Base-by-base conservation (phyloP, 257 asterid genomes). In the Cruciata laevipes region DNA sequence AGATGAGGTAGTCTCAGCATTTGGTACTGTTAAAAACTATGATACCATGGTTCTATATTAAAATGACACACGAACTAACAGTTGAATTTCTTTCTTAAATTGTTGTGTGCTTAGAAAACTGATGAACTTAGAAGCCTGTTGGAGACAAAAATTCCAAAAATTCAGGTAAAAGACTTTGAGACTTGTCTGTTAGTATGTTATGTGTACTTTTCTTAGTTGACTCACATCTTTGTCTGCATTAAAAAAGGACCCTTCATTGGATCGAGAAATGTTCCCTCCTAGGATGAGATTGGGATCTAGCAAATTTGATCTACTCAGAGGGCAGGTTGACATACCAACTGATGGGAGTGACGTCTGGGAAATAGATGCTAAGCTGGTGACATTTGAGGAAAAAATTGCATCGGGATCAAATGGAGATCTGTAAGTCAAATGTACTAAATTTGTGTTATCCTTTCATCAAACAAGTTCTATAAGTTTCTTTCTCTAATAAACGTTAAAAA, bases 291-390 rank as follows among this genome's bases (percentile, higher is more conserved):
- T 71, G 60, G 72, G 73, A 37, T 81, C 65, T 71, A 59, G 72
- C 35, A 78, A 77, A 65, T 71, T 73, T 63, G 57, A 60, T 38
- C 53, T 71, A 59, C 74, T 75, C 11, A 49, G 61, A n/a, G 78
- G 68, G 73, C 84, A 76, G 40, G 83, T 80, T 23, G 79, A 78
- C 61, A 82, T 77, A 66, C 87, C 95, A 14, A 68, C 73, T 32
- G 85, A 83, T 23, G 87, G 82, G 56, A 77, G 67, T 71, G 95
- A 87, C 72, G 88, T 85, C 61, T 89, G 97, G 98, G 97, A 92
- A 83, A 86, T 92, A 7, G 93, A 92, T 69, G 72, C 85, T 71
- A 75, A 67, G 67, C 63, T 79, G 77, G 67, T 92, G 85, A 82
- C 69, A 52, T 81, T 84, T 69, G 93, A 86, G 66, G 59, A 78